Evolutionary conservation across 2,329 filamentous ascomycete species (phyloP).

Genomic region (Endothia cerciana): DNA sequence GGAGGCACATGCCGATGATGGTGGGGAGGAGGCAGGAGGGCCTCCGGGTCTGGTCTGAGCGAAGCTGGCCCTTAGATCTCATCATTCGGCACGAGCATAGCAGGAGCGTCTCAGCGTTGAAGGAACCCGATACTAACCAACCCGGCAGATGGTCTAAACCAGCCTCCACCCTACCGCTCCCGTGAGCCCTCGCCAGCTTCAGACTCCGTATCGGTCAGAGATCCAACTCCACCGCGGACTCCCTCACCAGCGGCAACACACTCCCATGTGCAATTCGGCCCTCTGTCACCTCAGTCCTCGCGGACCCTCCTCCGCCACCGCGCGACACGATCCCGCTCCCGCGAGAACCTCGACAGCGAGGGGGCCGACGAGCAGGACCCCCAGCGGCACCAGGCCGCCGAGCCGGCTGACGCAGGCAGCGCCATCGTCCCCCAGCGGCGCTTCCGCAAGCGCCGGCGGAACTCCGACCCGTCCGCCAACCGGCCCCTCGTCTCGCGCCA

Average conservation of each 20-base stretch:
- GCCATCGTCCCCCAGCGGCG: constrained; percentile 14
- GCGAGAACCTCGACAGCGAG: too few species aligned
- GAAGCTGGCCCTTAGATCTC: not conserved
- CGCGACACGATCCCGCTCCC: constrained; percentile 17
- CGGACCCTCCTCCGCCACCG: constrained; percentile 49
- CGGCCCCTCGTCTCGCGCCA: constrained; percentile 36
- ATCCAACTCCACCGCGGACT: constrained; percentile 39
- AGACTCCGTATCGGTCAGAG: not conserved
- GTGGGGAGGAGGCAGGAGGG: constrained; percentile 9
- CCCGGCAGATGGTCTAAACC: constrained; percentile 29
- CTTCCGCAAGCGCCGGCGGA: constrained; percentile 33
- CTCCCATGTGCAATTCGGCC: constrained; percentile 43
- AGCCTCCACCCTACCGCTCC: constrained; percentile 15
- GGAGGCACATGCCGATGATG: not conserved
- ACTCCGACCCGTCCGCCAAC: constrained; percentile 43
- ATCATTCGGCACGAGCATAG: not conserved
- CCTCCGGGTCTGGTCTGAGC: constrained; percentile 10
- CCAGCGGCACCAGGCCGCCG: not conserved
- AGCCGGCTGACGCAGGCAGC: constrained; percentile 12
- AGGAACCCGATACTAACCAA: constrained; percentile 13
- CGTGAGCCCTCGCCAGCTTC: constrained; percentile 17
- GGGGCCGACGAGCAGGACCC: not conserved
- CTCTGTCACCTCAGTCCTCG: constrained; percentile 54
- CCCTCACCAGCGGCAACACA: constrained; percentile 39
- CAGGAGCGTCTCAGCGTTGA: not conserved